Conservation (phyloP, 148 eudicot genomes). For the Rhododendron ovatum region DNA sequence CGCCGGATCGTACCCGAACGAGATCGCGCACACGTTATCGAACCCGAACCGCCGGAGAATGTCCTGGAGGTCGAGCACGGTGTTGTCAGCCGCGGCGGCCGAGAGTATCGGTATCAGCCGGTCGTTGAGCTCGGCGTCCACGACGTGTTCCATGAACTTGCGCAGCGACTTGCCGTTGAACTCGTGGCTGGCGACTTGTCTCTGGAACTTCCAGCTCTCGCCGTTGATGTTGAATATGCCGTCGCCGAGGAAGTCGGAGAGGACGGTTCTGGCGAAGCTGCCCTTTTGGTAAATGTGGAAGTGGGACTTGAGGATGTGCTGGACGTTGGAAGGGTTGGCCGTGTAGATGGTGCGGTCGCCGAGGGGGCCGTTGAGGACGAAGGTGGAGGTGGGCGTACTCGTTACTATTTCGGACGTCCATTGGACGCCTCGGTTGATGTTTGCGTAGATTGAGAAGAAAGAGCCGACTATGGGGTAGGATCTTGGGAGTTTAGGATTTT, state of each 20-base stretch:
- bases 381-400: conserved; percentile 11
- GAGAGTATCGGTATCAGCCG: background rate
- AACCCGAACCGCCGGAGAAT: conserved; percentile 28
- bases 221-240: background rate
- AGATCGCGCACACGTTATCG: conserved; percentile 30
- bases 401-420: conserved; percentile 21
- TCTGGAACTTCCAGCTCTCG: conserved; percentile 3
- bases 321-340: conserved; percentile 23
- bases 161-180: background rate
- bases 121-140: background rate
- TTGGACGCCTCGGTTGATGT: conserved; percentile 10
- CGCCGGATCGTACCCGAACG: conserved; percentile 20
- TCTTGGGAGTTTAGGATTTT: conserved; percentile 2
- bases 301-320: conserved; percentile 22
- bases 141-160: background rate
- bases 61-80: conserved; percentile 25
- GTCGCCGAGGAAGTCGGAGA: background rate
- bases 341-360: conserved; percentile 20
- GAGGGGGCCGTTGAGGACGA: conserved; percentile 23
- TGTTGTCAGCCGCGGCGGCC: conserved; percentile 5
- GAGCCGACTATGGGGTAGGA: conserved; percentile 32
- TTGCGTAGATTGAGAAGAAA: background rate
- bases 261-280: background rate
- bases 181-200: background rate
- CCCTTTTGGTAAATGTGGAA: conserved; percentile 28